These are phyloP conservation scores for Wickerhamomyces rabaulensis DNA, from an alignment of 805 yeast genomes.

Conservation along the genomic window DNA sequence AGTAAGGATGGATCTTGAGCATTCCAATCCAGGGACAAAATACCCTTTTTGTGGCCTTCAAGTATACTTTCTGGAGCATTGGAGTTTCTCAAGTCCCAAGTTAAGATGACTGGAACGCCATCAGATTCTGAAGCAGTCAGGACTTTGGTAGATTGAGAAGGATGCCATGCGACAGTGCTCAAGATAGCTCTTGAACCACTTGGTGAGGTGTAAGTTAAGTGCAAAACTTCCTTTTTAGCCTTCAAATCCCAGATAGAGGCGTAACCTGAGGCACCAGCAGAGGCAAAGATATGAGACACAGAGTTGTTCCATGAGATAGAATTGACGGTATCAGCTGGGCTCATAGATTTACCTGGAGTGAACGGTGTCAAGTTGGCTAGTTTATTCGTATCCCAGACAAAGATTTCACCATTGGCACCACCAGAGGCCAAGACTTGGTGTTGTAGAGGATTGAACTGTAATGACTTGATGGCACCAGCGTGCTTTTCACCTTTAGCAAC, in stretches of 20 bases:
- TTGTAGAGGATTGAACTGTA: constrained; percentile 75
- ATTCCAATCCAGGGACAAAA: constrained; percentile 93
- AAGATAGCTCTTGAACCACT: constrained; percentile 57
- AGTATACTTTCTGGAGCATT: constrained; percentile 79
- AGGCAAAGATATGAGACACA: constrained; percentile 81
- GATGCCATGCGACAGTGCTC: constrained; percentile 92
- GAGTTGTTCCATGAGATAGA: constrained; percentile 86
- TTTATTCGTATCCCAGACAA: constrained; percentile 81
- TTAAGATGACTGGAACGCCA: constrained; percentile 67
- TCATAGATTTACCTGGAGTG: constrained; percentile 72
- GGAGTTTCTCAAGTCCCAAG: constrained; percentile 95
- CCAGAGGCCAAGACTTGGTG: constrained; percentile 75
- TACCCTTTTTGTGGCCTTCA: constrained; percentile 82
- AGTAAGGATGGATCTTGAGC: constrained; percentile 69
- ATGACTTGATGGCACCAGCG: constrained; percentile 61
- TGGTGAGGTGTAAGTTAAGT: constrained; percentile 61
- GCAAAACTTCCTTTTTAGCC: constrained; percentile 82
- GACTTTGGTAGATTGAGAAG: constrained; percentile 76
- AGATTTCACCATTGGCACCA: constrained; percentile 84
- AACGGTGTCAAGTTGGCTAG: constrained; percentile 43
- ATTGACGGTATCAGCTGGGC: constrained; percentile 76
- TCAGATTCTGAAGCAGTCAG: constrained; percentile 86
- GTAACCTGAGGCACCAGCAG: constrained; percentile 80
- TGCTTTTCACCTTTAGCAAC: constrained; percentile 55
- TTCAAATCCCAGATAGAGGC: constrained; percentile 94